Evolutionary conservation across 2,329 filamentous ascomycete species (phyloP), one percentile per base, ranked within the genome.

Genomic region (Aspergillus sp.): DNA sequence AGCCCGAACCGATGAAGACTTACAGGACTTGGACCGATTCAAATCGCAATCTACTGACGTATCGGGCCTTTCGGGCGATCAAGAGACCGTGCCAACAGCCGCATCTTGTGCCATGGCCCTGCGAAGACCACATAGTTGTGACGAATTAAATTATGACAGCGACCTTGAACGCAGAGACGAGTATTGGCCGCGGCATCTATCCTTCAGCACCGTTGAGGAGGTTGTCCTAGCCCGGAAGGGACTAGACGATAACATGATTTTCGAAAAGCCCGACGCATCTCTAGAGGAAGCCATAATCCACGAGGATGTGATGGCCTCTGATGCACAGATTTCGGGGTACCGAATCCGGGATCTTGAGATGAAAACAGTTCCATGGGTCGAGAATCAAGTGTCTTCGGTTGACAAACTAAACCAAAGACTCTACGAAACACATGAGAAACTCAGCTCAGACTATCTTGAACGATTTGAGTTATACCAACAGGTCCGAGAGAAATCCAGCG

Each of bases 401-500:
- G 76, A 80, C 33, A 64, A 84, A 86, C 79, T 96, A 7, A 86
- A 92, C 57, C 77, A 82, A 12, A 78, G 82, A 43, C 87, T 88
- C 52, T 82, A 83, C 31, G 77, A 79, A 17, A 87, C 91, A 62
- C 82, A 87, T 54, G 81, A 88, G 17, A 83, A 87, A 35, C 77
- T 95, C 3, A 84, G 90, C 53, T 74, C 77, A 0, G 75, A 91
- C 3, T 92, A 93, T 70, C 81, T 87, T 40, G 85, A 89, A 52
- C 84, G 89, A 19, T 79, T 86, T n/a, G 86, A 91, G 44, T 84
- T 85, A 15, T 91, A 90, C 64, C 84, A 89, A 62, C 81, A 81
- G 15, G 80, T 92, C 15, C 85, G 87, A 60, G 82, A 89, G 56
- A 82, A 83, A 57, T 87, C 88, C 1, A 84, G 88, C 35, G 88